Base-by-base conservation (phyloP, 495 filamentous ascomycete genomes). In the Cenococcum geophilum region DNA sequence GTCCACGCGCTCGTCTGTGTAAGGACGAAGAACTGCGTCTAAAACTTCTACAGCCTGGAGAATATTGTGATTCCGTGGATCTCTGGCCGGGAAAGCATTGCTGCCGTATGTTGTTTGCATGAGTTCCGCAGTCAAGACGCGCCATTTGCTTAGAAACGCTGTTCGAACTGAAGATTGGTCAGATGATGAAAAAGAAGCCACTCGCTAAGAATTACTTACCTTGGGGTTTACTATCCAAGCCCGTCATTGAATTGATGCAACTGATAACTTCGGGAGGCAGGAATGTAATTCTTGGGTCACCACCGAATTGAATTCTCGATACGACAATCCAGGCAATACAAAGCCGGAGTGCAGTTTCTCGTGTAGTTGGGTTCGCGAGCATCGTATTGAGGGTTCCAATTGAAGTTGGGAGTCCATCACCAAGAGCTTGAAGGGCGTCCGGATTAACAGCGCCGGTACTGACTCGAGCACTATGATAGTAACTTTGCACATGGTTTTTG, bases 401-500 rank as follows among this genome's bases (percentile, higher is more conserved):
- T 11, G 68, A 64, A 55, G 68, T 53, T 35, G 60, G 58, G 0
- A 68, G 22, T 37, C 59, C 57, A 48, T 49, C 36, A 60, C 59
- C 57, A 50, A 66, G 61, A 53, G 55, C 51, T 64, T 67, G 51
- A 32, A 64, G 55, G 68, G 61, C 51, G 20, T 67, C 60, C 12
- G 51, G 40, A 55, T 68, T 62, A 4, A 70, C 18, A 8, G 62
- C 12, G n/a, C 62, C 64, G 25, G 58, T 49, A 23, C 53, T 55
- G 20, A 68, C 57, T 14, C 34, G 60, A 21, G 34, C 45, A 16
- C 14, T 64, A 57, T 71, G 69, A 43, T 75, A 76, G 54, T 73
- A 76, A 57, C 71, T 76, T 63, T 73, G 73, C 43, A 70, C 73
- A 49, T 76, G 74, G 57, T 75, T 75, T 54, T 75, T 75, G 61